Percentiles rank a stretch among this genome's conserved stretches.
phyloP scores from a whole-genome alignment of 1,284 basidiomycete genomes.

The Tilletia setariae region DNA sequence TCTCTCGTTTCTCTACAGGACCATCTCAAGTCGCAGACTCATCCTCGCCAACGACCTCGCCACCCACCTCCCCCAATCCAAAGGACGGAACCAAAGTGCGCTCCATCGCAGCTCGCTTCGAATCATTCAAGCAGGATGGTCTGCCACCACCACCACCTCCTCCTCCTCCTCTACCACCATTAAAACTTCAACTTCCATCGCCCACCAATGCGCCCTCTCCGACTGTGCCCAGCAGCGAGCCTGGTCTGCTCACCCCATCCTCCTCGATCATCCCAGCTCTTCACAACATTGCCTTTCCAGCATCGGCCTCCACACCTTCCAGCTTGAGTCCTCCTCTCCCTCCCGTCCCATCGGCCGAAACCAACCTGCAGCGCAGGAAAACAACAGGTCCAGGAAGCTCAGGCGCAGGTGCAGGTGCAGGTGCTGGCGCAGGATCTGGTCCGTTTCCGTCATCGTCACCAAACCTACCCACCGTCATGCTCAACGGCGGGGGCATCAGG shows the following conservation, averaged over 20 bases:
- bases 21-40: conserved; percentile 19
- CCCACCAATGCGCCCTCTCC: too few species aligned
- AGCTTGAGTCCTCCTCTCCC: neutral
- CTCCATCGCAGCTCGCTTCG: conserved; percentile 21
- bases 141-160: neutral
- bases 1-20: conserved; percentile 36
- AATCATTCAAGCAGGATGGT: conserved; percentile 23
- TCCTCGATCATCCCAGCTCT: neutral
- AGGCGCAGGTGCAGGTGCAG: neutral
- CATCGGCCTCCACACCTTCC: neutral
- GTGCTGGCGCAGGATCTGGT: neutral
- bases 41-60: neutral
- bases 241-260: neutral
- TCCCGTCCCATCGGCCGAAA: neutral
- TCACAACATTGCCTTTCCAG: neutral
- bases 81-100: conserved; percentile 5
- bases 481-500: neutral
- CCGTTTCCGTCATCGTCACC: neutral
- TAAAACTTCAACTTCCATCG: too few species aligned
- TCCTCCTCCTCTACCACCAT: neutral
- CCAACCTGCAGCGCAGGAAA: too few species aligned
- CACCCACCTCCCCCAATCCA: conserved; percentile 18
- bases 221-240: too few species aligned
- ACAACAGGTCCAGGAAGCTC: too few species aligned
- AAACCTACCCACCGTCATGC: neutral